These are phyloP conservation scores for Massariosphaeria phaeospora DNA, from an alignment of 495 filamentous ascomycete species.

Conservation along the genomic window DNA sequence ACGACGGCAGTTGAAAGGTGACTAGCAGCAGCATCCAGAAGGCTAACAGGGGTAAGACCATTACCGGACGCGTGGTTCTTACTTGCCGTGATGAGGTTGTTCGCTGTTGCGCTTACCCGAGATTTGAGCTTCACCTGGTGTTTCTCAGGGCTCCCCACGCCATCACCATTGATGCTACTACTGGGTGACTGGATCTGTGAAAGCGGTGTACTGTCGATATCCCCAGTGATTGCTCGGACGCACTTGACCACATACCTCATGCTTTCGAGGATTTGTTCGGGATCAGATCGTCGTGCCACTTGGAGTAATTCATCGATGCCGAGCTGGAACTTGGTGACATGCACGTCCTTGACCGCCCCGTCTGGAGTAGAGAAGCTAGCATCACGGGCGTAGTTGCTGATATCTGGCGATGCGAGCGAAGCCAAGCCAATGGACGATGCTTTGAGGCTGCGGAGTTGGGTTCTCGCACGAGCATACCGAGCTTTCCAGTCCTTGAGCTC, in stretches of 20 bases:
- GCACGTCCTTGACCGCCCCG: conserved; percentile 80
- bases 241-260: conserved; percentile 77
- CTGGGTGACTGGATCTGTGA: conserved; percentile 32
- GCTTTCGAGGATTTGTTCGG: conserved; percentile 64
- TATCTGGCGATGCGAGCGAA: conserved; percentile 47
- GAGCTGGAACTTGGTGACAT: conserved; percentile 93
- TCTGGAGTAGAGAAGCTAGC: conserved; percentile 64
- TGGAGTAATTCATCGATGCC: conserved; percentile 89
- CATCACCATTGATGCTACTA: conserved; percentile 41
- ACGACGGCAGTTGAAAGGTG: conserved; percentile 82
- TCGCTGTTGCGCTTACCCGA: conserved; percentile 81
- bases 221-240: conserved; percentile 74
- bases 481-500: conserved; percentile 85
- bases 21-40: conserved; percentile 92
- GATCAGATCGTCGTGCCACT: conserved; percentile 64
- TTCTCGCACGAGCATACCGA: conserved; percentile 80
- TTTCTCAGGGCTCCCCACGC: conserved; percentile 43
- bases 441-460: conserved; percentile 75
- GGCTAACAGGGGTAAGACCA: conserved; percentile 88
- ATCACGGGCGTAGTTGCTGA: conserved; percentile 58
- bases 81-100: conserved; percentile 89
- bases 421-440: conserved; percentile 71
- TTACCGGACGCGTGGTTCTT: conserved; percentile 79
- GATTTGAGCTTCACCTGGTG: conserved; percentile 63
- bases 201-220: conserved; percentile 51